Base-by-base conservation (phyloP, 2,329 filamentous ascomycete species). In the Orbilia quercus region DNA sequence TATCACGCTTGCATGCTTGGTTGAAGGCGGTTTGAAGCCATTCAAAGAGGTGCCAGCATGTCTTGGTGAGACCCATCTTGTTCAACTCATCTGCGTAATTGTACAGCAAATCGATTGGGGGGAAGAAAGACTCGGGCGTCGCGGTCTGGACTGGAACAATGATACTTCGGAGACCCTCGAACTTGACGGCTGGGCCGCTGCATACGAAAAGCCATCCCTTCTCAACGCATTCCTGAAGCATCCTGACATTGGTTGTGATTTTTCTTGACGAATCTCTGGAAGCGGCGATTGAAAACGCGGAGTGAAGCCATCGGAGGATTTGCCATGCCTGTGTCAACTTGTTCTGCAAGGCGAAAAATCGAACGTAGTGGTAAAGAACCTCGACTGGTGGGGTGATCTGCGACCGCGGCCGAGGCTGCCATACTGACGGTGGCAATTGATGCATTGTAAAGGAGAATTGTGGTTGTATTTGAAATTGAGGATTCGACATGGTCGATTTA, bases 41-140 rank as follows among this genome's bases (percentile, higher is more conserved):
- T 57, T 74, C 70, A 45, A 74, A 74, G 38, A 74, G 63, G 36
- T 74, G 70, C 70, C 70, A 74, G 55, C 63, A 69, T 23, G 70
- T 74, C 50, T 74, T 74, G 1, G 70, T 74, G 44, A 74, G 70
- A 9, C 47, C 50, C 55, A 74, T 57, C 57, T 67, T 67, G 57
- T 67, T 64, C 47, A 74, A 63, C 58, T 74, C 63, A 44, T 74
- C 70, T 16, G 42, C 63, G 12, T 74, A 74, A 42, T 74, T 74
- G 51, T 74, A 74, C 50, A 74, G 57, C 22, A 74, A 57, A 16
- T 74, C 70, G 44, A 74, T 42, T 18, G 70, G 70, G 18, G 70
- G 70, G 14, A 58, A 34, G 20, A 74, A 74, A 14, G 63, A 67
- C 12, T 74, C 70, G 25, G 70, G 70, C 6, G 69, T 66, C n/a